Evolutionary conservation across 805 yeast species (phyloP), one percentile per base, ranked within the genome.

Genomic region (Vanderwaltozyma verrucispora): DNA sequence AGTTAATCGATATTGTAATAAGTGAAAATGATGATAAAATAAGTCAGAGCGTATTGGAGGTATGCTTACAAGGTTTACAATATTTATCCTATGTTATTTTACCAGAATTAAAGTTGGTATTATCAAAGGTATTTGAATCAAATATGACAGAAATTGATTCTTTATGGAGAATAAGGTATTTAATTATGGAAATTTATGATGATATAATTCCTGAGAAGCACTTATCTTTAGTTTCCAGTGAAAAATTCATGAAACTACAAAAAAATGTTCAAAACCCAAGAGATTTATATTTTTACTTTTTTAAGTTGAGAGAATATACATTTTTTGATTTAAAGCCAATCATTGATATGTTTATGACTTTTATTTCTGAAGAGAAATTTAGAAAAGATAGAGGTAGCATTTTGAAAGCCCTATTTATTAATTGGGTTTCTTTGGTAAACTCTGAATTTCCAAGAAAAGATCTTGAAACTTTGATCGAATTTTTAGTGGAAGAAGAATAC

Each of bases 361-460:
- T 17, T 11, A 12, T 33, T 3, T 3, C 15, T 11, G 17, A 25
- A 12, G 14, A 19, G 3, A 14, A 28, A 6, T 23, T 35, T 15
- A 20, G 33, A 2, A 36, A 51, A 2, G 15, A 38, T 1, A 36
- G 38, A 1, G 11, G 28, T 8, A 11, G 18, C 12, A 42, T 54
- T 35, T 37, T 62, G 8, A 21, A 40, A 26, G 38, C 49, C 12
- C 37, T 66, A 0, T 65, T 77, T 36, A 44, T 48, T 9, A 71
- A 84, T 47, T 80, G 86, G 86, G 48, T 68, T 28, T 69, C 77
- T 1, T 41, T 79, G 1, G 38, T 68, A 29, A 62, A 72, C 46
- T 33, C 40, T 5, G 44, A 58, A 32, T 63, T 71, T 45, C 28
- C 54, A 0, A 41, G 48, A 12, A 49, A 56, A 0, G 53, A 63